Evolutionary conservation across 345 rosid genomes (phyloP).

Genomic region (Stellera chamaejasme): DNA sequence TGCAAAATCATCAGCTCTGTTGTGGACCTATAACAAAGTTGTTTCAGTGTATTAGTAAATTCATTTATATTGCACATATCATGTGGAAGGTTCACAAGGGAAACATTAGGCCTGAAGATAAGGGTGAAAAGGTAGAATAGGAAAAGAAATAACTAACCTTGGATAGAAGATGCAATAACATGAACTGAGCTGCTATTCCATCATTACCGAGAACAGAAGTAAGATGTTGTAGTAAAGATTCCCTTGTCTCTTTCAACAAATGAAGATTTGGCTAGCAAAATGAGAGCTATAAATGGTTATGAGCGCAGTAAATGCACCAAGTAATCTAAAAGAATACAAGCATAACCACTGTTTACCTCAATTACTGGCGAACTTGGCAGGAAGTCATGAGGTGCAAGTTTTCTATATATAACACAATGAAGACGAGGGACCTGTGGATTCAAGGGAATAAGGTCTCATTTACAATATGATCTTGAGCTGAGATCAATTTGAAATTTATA

Average conservation of each 20-base stretch:
- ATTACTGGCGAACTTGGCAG: slow-evolving; percentile 31
- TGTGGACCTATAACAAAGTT: slow-evolving; percentile 45
- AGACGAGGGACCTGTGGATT: slow-evolving; percentile 65
- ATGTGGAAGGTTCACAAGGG: neutral
- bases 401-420: slow-evolving; percentile 76
- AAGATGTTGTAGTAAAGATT: slow-evolving; percentile 61
- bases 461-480: neutral
- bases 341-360: slow-evolving; percentile 40
- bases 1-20: slow-evolving; percentile 71
- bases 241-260: slow-evolving; percentile 48
- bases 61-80: neutral
- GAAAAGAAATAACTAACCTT: slow-evolving; percentile 29
- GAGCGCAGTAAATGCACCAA: neutral
- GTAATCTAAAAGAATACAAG: neutral
- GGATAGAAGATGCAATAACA: slow-evolving; percentile 80
- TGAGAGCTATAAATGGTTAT: neutral
- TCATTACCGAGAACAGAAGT: slow-evolving; percentile 74
- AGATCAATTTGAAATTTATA: neutral
- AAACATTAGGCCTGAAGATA: neutral
- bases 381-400: slow-evolving; percentile 61
- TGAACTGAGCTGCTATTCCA: slow-evolving; percentile 55
- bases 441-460: slow-evolving; percentile 3
- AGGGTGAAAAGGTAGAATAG: neutral
- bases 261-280: slow-evolving; percentile 47
- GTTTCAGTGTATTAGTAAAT: too few species aligned